Base-by-base conservation (phyloP, 495 filamentous ascomycete species). In the Delitschia confertaspora region DNA sequence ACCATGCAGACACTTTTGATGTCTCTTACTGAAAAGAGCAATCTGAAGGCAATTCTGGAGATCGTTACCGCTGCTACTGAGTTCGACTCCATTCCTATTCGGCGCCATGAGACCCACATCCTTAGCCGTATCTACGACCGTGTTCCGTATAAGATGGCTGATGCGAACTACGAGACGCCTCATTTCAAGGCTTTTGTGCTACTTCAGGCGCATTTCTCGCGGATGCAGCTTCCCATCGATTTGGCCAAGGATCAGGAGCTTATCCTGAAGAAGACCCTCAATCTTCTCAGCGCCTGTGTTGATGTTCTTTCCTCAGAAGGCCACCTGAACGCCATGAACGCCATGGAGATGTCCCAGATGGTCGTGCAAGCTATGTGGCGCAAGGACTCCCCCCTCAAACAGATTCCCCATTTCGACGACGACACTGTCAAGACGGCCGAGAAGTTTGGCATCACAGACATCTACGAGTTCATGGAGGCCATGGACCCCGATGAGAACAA, bases 321-420 rank as follows among this genome's bases (percentile, higher is more conserved):
- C 34, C 88, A 96, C 47, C 65, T 96, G 37, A 99, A 96, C 58
- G 89, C 91, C 42, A 91, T 94, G 80, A 85, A 79, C 55, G 91
- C 93, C 19, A 99, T 99, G 91, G 91, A 99, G 64, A 83, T 99
- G 80, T 93, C 87, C 17, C 91, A 99, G 64, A 99, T 99, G 91
- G 83, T 89, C 42, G 88, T 99, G 14, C 91, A 99, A 64, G 88
- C 85, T 21, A 94, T 95, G 85, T 99, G 91, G 91, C 88, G 96
- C 68, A 82, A 87, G 17, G 91, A 99, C 63, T 91, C 83, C 50
- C 87, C 93, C 33, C 72, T 99, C 38, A 95, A 93, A 69, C 91
- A 99, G 67, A 95, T 99, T 53, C 91, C 91, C 47, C 83, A 95
- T 65, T 99, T 99, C 63, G 75, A 80, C 4, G 75, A 82, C 19